A percentile compares a stretch with the other conserved stretches of the same genome.
These are phyloP conservation scores for Heimioporus sp. DNA, from an alignment of 768 basidiomycete genomes.

Conservation along the genomic window DNA sequence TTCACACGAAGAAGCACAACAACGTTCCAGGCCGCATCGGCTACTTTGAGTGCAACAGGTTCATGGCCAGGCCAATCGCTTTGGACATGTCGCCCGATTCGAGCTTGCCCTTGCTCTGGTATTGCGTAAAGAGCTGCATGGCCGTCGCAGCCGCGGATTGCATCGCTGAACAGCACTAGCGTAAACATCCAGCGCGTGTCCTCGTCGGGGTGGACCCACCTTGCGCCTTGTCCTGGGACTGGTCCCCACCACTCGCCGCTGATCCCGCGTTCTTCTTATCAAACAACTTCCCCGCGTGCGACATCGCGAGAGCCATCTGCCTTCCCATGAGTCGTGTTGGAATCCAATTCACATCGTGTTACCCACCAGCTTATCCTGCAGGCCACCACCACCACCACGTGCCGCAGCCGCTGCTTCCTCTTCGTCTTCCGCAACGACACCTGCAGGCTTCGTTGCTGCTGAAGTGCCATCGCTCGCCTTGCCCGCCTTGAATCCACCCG, in stretches of 20 bases:
- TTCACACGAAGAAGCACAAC: conserved; percentile 1
- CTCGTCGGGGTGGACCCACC: conserved; percentile 8
- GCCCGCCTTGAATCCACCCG: conserved; percentile 17
- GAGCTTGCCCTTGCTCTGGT: conserved; percentile 24
- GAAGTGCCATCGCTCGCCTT: not conserved
- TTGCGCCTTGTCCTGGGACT: conserved; percentile 25
- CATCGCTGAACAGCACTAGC: conserved; percentile 20
- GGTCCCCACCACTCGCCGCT: conserved; percentile 1
- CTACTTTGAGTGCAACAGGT: conserved; percentile 12
- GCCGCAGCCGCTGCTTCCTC: conserved; percentile 10
- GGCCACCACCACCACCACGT: conserved; percentile 8
- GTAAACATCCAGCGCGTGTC: too few relatives aligned
- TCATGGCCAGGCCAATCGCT: conserved; percentile 27
- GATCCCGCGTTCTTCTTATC: conserved; percentile 30
- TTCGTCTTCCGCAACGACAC: not conserved
- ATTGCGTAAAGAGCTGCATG: conserved; percentile 26
- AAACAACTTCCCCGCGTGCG: conserved; percentile 31
- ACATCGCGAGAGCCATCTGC: conserved; percentile 31
- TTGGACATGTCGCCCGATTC: conserved; percentile 29
- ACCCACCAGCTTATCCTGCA: conserved; percentile 32
- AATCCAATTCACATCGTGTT: not conserved
- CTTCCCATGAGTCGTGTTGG: not conserved
- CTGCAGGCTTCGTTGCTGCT: conserved; percentile 2
- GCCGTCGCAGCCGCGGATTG: conserved; percentile 30
- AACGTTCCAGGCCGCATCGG: too few relatives aligned